Conservation (phyloP, 192 early-diverging fungal genomes). For the Powellomyces hirtus region DNA sequence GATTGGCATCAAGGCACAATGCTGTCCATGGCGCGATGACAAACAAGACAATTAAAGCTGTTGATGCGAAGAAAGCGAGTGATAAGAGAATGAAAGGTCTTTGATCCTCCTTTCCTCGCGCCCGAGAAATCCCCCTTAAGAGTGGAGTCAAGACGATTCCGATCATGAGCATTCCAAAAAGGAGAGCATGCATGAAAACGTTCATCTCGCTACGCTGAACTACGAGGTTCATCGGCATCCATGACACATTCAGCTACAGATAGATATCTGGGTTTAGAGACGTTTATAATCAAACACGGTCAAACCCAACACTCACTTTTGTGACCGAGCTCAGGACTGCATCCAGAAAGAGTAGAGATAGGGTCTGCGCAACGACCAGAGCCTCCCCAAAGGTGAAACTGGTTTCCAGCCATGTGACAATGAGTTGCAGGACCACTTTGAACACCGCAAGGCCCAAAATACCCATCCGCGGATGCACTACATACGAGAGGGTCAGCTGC, state of each 20-base stretch:
- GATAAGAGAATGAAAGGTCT: slow-evolving; percentile 2
- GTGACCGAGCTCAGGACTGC: slow-evolving; percentile 38
- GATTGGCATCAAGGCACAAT: slow-evolving; percentile 52
- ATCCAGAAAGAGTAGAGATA: slow-evolving; percentile 52
- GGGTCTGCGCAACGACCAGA: slow-evolving; percentile 55
- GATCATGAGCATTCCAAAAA: slow-evolving; percentile 70
- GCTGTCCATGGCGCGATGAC: slow-evolving; percentile 56
- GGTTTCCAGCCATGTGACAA: slow-evolving; percentile 28
- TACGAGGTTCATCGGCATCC: slow-evolving; percentile 20
- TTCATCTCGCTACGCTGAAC: slow-evolving; percentile 32
- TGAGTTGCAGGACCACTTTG: slow-evolving; percentile 5
- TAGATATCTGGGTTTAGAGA: background rate
- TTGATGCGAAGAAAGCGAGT: slow-evolving; percentile 26
- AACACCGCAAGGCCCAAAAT: background rate
- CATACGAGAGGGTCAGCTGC: background rate
- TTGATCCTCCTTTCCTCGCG: slow-evolving; percentile 15
- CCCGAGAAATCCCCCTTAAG: slow-evolving; percentile 39
- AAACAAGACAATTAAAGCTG: slow-evolving; percentile 48
- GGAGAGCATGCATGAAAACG: slow-evolving; percentile 58
- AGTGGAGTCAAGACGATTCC: slow-evolving; percentile 54
- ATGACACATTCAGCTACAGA: background rate
- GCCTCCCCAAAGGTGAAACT: slow-evolving; percentile 71
- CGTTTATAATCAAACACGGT: slow-evolving; percentile 29
- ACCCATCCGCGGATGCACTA: background rate
- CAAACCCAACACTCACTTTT: slow-evolving; percentile 31